These are phyloP conservation scores for Pseudogymnoascus pannorum DNA, from an alignment of 2,329 filamentous ascomycete genomes.

Conservation along the genomic window DNA sequence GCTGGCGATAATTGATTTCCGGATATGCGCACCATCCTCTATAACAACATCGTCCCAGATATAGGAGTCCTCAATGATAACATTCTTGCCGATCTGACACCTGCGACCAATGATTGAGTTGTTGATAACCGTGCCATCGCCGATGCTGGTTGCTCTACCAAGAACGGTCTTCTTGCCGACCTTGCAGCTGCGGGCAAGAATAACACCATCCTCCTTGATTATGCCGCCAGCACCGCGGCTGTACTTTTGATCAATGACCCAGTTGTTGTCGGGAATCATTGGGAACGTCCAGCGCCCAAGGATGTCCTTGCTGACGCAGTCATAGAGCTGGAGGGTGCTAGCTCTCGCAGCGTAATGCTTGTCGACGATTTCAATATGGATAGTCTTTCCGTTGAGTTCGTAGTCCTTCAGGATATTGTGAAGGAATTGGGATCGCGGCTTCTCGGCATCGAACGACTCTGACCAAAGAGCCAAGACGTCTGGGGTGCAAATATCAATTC, in stretches of 20 bases:
- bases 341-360: constrained; percentile 82
- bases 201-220: constrained; percentile 72
- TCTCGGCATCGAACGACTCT: constrained; percentile 95
- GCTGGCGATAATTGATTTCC: constrained; percentile 69
- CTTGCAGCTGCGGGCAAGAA: constrained; percentile 63
- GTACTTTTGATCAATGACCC: constrained; percentile 71
- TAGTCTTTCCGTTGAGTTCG: constrained; percentile 94
- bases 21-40: constrained; percentile 64
- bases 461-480: constrained; percentile 94
- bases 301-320: constrained; percentile 81
- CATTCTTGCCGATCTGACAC: constrained; percentile 81
- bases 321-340: constrained; percentile 80
- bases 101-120: constrained; percentile 77
- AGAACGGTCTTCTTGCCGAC: constrained; percentile 65
- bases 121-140: constrained; percentile 59
- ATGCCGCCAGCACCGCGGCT: constrained; percentile 60
- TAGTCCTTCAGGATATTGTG: constrained; percentile 93
- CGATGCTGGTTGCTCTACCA: constrained; percentile 69
- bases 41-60: constrained; percentile 82
- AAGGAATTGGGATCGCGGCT: constrained; percentile 79
- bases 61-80: constrained; percentile 69
- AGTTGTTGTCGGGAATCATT: constrained; percentile 80
- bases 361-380: constrained; percentile 79
- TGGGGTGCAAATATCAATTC: constrained; percentile 94
- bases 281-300: constrained; percentile 82